These are phyloP conservation scores for Beauveria caledonica DNA, from an alignment of 2,329 filamentous ascomycete species.

Conservation along the genomic window DNA sequence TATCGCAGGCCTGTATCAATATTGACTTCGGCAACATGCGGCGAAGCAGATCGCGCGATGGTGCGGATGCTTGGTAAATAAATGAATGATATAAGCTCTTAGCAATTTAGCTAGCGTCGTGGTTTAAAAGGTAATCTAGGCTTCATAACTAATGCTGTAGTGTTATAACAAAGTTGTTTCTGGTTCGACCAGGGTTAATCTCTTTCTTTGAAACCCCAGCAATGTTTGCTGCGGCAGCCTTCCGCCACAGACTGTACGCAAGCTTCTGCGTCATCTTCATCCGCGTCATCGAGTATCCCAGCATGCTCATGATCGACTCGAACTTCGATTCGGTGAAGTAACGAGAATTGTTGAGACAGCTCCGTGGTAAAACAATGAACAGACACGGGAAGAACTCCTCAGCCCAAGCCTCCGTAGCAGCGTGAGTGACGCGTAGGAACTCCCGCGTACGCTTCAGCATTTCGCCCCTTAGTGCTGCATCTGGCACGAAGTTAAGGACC, in stretches of 20 bases:
- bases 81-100: not conserved
- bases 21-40: not conserved
- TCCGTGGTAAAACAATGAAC: conserved; percentile 82
- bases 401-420: conserved; percentile 13
- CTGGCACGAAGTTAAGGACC: conserved; percentile 89
- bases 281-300: conserved; percentile 62
- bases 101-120: not conserved
- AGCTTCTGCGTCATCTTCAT: conserved; percentile 75
- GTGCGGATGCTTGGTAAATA: not conserved
- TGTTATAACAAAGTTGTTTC: conserved; percentile 89
- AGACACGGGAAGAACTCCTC: conserved; percentile 53
- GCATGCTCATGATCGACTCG: conserved; percentile 60
- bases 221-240: conserved; percentile 19
- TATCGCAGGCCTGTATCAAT: no score
- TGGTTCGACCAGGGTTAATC: conserved; percentile 61
- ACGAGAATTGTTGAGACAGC: conserved; percentile 82
- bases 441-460: conserved; percentile 73
- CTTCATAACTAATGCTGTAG: conserved; percentile 33
- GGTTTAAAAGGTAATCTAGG: not conserved
- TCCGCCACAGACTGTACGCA: conserved; percentile 80
- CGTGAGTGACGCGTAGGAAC: conserved; percentile 47
- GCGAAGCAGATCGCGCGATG: not conserved
- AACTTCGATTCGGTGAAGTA: conserved; percentile 72
- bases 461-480: conserved; percentile 63
- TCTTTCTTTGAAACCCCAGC: conserved; percentile 53